Evolutionary conservation across 2,329 filamentous ascomycete species (phyloP).

Genomic region (Neopestalotiopsis rosae): DNA sequence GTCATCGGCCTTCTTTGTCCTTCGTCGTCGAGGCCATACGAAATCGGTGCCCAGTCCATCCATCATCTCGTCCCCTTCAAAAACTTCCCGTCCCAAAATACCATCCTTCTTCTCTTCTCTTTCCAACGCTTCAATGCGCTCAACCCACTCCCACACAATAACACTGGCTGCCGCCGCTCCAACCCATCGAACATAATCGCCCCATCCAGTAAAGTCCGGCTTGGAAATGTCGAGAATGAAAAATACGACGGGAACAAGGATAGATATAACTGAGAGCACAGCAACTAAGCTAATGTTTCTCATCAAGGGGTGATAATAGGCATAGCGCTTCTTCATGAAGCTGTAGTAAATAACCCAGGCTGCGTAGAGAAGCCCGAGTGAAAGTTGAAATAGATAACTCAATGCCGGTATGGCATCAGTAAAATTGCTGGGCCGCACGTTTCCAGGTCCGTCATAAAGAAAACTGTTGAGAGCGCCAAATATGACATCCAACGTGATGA

Average conservation of each 20-base stretch:
- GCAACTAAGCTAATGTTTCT: conserved; percentile 86
- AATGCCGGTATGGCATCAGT: conserved; percentile 89
- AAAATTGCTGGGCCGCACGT: conserved; percentile 73
- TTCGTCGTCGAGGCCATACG: conserved; percentile 47
- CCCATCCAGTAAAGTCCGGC: conserved; percentile 87
- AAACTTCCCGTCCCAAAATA: conserved; percentile 87
- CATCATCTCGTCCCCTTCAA: conserved; percentile 93
- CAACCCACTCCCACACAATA: conserved; percentile 99
- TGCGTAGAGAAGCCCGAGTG: conserved; percentile 85
- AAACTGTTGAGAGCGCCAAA: conserved; percentile 95
- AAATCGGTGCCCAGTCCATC: conserved; percentile 63
- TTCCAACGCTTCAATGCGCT: conserved; percentile 90
- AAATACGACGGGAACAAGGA: conserved; percentile 88
- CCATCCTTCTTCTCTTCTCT: conserved; percentile 94
- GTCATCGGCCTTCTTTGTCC: conserved; percentile 30
- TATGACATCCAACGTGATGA: conserved; percentile 88
- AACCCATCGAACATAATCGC: conserved; percentile 96
- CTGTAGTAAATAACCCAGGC: conserved; percentile 95
- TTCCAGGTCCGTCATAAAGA: conserved; percentile 55
- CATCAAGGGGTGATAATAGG: conserved; percentile 90
- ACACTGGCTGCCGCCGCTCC: conserved; percentile 92
- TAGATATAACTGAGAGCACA: conserved; percentile 76
- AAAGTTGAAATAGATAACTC: conserved; percentile 88
- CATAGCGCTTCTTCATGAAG: conserved; percentile 88
- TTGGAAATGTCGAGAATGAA: conserved; percentile 91